Conservation (phyloP, 257 asterid genomes). For the Coffea canephora region DNA sequence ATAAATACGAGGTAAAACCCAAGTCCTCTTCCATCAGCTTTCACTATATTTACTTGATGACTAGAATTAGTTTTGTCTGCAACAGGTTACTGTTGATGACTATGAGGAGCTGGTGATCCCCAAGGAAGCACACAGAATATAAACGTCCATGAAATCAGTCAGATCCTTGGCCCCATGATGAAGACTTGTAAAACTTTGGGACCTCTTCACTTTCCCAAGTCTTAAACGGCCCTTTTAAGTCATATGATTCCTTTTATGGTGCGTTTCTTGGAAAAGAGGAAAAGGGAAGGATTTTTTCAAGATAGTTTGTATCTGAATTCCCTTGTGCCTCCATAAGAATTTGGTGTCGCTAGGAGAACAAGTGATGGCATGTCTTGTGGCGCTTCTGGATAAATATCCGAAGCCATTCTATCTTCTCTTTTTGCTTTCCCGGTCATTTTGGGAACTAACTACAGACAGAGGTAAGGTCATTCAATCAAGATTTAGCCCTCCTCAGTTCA, state of each 20-base stretch:
- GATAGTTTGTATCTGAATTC: neutral
- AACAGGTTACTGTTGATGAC: constrained; percentile 80
- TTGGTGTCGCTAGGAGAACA: constrained; percentile 5
- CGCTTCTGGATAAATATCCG: neutral
- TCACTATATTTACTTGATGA: constrained; percentile 1
- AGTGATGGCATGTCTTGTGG: neutral
- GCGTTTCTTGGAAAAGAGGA: neutral
- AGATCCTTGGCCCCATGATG: neutral
- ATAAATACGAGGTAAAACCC: constrained; percentile 57
- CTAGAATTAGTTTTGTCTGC: constrained; percentile 11
- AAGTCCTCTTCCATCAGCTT: neutral
- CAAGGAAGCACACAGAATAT: constrained; percentile 55
- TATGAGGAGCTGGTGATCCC: constrained; percentile 66
- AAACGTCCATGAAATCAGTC: neutral
- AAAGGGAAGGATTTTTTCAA: neutral
- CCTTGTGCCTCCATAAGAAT: neutral
- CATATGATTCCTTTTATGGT: neutral
- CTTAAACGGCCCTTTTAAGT: neutral
- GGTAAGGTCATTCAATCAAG: neutral
- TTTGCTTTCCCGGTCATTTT: neutral
- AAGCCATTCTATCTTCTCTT: neutral
- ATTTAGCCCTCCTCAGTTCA: neutral
- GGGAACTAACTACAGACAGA: neutral
- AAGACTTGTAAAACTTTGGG: neutral
- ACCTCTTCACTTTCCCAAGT: constrained; percentile 1